Base-by-base conservation (phyloP, 1,284 basidiomycete species). In the Butyriboletus appendiculatus region DNA sequence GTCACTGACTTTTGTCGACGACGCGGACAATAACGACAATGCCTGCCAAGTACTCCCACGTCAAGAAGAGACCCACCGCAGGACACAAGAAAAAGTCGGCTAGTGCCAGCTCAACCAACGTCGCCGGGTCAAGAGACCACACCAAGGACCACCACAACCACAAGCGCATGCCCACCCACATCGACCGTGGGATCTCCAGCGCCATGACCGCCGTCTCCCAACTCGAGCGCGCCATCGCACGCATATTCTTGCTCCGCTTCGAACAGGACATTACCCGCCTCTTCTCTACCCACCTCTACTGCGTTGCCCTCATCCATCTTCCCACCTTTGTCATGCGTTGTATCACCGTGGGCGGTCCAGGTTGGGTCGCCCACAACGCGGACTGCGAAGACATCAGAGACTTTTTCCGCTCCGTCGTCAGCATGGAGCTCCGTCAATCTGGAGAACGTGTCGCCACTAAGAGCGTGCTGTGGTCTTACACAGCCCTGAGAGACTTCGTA, bases 401-500 rank as follows among this genome's bases (percentile, higher is more conserved):
- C 60, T 88, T 86, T 66, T 83, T 88, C 66, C 76, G 86, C 20
- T 75, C 81, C 2, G 78, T 77, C 45, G 80, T 88, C 56, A 77
- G 79, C 52, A 88, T 88, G 86, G 86, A 88, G 64, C 76, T 88
- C 68, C 76, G 86, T 24, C 82, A 88, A 66, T 84, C 84, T 0
- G 86, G 86, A 14, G 86, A 88, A 59, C 77, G 86, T 26, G 85
- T 87, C 20, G 86, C 86, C 15, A 87, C 86, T 11, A 88, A 88
- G 75, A 86, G 84, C 62, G 82, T 88, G 11, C 70, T 88, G 50
- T 88, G 86, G 86, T 85, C 84, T 2, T 88, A 88, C 69, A 88
- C 85, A 2, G 85, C 85, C 33, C 71, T 88, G 24, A 72, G 86
- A 53, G 82, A 88, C 70, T 88, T 88, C 63, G 85, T 87, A 70